Evolutionary conservation across 1,284 basidiomycete genomes (phyloP), one percentile per base, ranked within the genome.

Genomic region (Xerocomus amazonicus): DNA sequence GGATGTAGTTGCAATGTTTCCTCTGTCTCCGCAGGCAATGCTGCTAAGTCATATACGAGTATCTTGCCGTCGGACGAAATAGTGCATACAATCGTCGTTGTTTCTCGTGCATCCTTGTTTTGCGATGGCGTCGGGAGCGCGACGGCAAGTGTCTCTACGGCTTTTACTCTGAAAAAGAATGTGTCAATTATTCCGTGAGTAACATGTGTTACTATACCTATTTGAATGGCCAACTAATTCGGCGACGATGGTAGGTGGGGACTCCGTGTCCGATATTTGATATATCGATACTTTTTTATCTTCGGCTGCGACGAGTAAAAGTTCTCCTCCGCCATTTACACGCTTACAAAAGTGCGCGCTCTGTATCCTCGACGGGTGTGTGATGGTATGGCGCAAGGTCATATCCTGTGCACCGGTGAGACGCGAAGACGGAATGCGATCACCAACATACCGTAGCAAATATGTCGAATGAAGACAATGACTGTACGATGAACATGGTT

Each of bases 31-130:
- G 58, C 45, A 16, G 75, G 72, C 3, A 87, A 61, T 1, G 65
- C 59, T 2, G 77, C 74, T 31, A 94, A 70, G 65, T 95, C 86
- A 67, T 88, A 92, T 12, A 94, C 65, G 59, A 85, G 81, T 58
- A 95, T 83, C 48, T 81, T 80, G 9, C 92, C 92, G 56, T 95
- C 92, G 0, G 91, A 92, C 0, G 91, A 94, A 12, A 81, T 83
- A 3, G 90, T 88, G 50, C 81, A 78, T 10, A 82, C 77, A 17
- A 93, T 72, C 0, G 80, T 82, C 0, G 87, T 90, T 13, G 74
- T 73, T 34, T 56, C 60, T 31, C 64, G 67, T 1, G 57, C 48
- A 16, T 54, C 43, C 12, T 45, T 48, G 9, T 42, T 40, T 47
- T 50, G 28, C 19, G 37, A 23, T 53, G 63, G 56, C 3, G 68